Evolutionary conservation across 768 basidiomycete genomes (phyloP).

Genomic region (Cantharellus cinnabarinus): DNA sequence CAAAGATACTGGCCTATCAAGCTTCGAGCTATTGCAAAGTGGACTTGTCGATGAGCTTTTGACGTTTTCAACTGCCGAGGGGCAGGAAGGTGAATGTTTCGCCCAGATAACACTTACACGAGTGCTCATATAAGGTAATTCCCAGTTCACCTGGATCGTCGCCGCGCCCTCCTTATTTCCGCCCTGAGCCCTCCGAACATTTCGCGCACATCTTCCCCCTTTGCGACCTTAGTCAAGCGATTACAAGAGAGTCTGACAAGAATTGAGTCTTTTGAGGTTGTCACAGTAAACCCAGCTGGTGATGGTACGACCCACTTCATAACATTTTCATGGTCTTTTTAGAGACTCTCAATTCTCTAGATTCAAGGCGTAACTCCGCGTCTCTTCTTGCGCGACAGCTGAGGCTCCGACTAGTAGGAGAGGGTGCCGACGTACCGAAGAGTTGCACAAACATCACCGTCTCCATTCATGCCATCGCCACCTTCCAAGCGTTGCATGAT

Average conservation of each 20-base stretch:
- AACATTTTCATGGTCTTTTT: neutral
- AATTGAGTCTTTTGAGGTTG: conserved; percentile 90
- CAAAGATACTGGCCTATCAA: conserved; percentile 51
- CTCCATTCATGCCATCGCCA: conserved; percentile 95
- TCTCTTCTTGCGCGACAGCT: conserved; percentile 83
- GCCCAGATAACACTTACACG: neutral
- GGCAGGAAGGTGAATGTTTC: conserved; percentile 31
- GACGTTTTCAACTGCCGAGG: conserved; percentile 53
- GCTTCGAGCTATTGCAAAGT: conserved; percentile 88
- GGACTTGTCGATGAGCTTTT: conserved; percentile 79
- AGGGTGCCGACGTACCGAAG: conserved; percentile 74
- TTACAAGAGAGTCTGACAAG: conserved; percentile 87
- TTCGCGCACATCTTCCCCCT: conserved; percentile 22
- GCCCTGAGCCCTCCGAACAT: conserved; percentile 30
- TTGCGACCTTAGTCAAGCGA: conserved; percentile 76
- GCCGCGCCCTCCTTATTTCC: conserved; percentile 64
- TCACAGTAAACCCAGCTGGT: conserved; percentile 61
- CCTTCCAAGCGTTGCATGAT: conserved; percentile 91
- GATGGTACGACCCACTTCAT: conserved; percentile 38
- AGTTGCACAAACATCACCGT: conserved; percentile 68
- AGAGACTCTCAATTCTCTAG: conserved; percentile 18
- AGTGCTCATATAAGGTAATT: neutral
- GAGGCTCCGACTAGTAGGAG: conserved; percentile 74
- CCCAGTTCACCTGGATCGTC: conserved; percentile 36
- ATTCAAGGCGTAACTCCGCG: conserved; percentile 79